Base-by-base conservation (phyloP, 345 rosid genomes). In the Sapria himalayana region DNA sequence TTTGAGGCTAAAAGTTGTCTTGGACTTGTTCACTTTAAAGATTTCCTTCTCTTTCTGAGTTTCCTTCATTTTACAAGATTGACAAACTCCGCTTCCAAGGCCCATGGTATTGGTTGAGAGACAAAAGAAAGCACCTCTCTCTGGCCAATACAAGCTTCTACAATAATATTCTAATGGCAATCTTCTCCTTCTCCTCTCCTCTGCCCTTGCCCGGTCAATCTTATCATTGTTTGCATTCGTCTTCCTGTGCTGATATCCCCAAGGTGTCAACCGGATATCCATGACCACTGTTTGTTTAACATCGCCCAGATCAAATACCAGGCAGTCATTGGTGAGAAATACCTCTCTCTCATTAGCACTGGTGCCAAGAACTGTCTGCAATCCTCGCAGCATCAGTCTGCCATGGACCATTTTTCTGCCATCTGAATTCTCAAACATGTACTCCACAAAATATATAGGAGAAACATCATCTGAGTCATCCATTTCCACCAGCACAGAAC, bases 221-320 rank as follows among this genome's bases (percentile, higher is more conserved):
- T 58, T 63, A 39, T 71, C 79, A 2, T 54, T 54, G 6, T 25
- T 31, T 12, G 51, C 51, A 47, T 59, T 58, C 34, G 49, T 61
- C 47, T 62, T 79, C 50, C 81, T 47, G 45, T 69, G 63, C 46
- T 64, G 65, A 52, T 66, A 57, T 4, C 86, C 85, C 85, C 92
- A 76, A 38, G 73, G 81, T 45, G 62, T 33, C 33, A 54, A 55
- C 17, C 63, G 45, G 36, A 76, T 57, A 39, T 76, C 71, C 6
- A 66, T 52, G 13, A 35, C 41, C 11, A 41, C 65, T 19, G 52
- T 35, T 48, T 60, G 63, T 56, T 63, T 64, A 37, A 76, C 50
- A 33, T 71, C 66, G 21, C 45, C 63, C 36, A 76, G 48, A 46
- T 68, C 64, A 48, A 59, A 44, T 15, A 52, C 59, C 20, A 49